phyloP scores from a whole-genome alignment of 805 yeast genomes.

The Barnettozyma siamensis region DNA sequence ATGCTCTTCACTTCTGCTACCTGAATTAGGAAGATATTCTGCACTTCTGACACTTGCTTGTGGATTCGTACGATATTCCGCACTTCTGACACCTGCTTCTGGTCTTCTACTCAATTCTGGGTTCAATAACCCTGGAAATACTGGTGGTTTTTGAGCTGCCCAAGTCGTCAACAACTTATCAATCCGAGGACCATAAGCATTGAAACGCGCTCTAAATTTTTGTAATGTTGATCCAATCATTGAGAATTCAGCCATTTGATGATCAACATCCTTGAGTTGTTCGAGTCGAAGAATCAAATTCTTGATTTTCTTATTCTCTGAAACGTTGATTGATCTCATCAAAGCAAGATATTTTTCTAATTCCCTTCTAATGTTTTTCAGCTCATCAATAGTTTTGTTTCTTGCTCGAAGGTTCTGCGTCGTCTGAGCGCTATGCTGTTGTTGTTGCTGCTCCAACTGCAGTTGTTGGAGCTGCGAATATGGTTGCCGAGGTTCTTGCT shows the following conservation, averaged over 20 bases:
- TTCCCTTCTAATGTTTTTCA: not conserved
- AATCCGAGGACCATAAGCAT: not conserved
- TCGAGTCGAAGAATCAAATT: not conserved
- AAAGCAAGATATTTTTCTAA: not conserved
- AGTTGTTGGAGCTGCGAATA: no score
- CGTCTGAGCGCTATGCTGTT: slow-evolving; percentile 1
- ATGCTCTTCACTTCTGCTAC: not conserved
- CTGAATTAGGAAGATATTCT: not conserved
- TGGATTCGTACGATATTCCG: not conserved
- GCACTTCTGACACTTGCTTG: not conserved
- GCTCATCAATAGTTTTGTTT: not conserved
- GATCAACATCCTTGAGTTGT: not conserved
- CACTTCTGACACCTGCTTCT: not conserved
- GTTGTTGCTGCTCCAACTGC: slow-evolving; percentile 1
- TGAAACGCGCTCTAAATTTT: not conserved
- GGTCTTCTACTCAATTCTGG: not conserved
- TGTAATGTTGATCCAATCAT: not conserved
- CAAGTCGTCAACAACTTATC: not conserved
- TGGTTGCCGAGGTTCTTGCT: no score
- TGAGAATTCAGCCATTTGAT: not conserved
- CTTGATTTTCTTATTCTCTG: not conserved
- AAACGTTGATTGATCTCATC: not conserved
- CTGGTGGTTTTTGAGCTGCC: not conserved
- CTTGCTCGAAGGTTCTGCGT: not conserved
- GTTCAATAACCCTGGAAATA: no score